Evolutionary conservation across 768 basidiomycete genomes (phyloP), one percentile per base, ranked within the genome.

Genomic region (Amanita jacksonii): DNA sequence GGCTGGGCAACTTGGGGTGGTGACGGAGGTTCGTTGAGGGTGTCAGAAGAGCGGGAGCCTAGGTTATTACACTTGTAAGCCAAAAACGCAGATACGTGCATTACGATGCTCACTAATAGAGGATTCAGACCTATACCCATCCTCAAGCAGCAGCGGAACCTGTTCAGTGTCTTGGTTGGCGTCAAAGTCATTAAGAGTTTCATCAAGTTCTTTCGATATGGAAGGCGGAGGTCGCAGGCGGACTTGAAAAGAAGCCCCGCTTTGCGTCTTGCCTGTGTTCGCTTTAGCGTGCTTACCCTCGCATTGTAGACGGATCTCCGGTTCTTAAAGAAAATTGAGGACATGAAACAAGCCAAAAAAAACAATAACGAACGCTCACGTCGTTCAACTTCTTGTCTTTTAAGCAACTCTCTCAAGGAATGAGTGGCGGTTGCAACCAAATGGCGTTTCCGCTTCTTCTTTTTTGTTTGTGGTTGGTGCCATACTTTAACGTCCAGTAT

Each of bases 381-480:
- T 15, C 59, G 59, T 8, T 69, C 69, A 9, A 52, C 49, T 9
- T 68, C 71, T 41, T 76, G 73, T 51, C 62, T 71, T 49, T 67
- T 74, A 28, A 69, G 41, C 31, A 81, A 55, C 30, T 81, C 81
- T 4, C 66, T 68, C 1, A 85, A 55, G 1, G 75, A 65, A 51
- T 76, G 65, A 7, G 62, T 60, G 0, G 72, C 65, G 0, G 62
- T 69, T 0, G 76, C 83, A 0, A 85, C 71, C 3, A 81, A 62
- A 30, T 61, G 69, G 1, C 70, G 68, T 53, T 69, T 77, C 52
- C 74, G 77, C 19, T 62, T 57, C 56, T 78, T 82, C 58, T 78
- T 74, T 66, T 82, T 86, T 55, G 72, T 77, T 34, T 67, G 66
- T 0, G 81, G 69, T 15, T 66, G 68, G 42, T 79, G 67, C 62